Conservation (phyloP, 2,329 filamentous ascomycete genomes). For the Pestalotiopsis sp. region DNA sequence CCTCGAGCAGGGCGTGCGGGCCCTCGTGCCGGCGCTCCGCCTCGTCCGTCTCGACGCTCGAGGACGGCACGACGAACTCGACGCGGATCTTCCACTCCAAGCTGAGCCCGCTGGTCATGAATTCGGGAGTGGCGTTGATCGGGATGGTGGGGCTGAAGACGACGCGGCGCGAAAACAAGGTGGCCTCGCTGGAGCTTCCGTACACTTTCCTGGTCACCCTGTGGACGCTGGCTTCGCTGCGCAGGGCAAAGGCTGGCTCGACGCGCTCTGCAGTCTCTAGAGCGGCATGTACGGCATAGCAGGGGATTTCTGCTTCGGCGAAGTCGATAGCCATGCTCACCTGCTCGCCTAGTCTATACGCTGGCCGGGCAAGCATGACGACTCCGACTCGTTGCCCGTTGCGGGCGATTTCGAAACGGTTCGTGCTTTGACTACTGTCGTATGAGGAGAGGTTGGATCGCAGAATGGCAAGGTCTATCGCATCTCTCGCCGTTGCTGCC, state of each 20-base stretch:
- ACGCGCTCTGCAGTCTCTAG: slow-evolving; percentile 87
- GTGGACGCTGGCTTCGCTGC: slow-evolving; percentile 82
- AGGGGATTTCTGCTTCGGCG: slow-evolving; percentile 71
- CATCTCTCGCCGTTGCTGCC: slow-evolving; percentile 70
- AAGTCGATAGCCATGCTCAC: slow-evolving; percentile 87
- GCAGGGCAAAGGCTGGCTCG: slow-evolving; percentile 75
- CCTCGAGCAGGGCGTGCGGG: slow-evolving; percentile 67
- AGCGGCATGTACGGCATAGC: slow-evolving; percentile 80
- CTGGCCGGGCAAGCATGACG: slow-evolving; percentile 82
- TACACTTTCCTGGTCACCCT: slow-evolving; percentile 83
- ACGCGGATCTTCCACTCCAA: slow-evolving; percentile 87
- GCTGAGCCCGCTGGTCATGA: slow-evolving; percentile 84
- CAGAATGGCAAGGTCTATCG: slow-evolving; percentile 88
- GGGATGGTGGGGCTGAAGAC: slow-evolving; percentile 85
- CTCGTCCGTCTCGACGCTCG: slow-evolving; percentile 23
- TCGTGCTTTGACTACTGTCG: slow-evolving; percentile 75
- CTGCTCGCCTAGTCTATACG: slow-evolving; percentile 86
- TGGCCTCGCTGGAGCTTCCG: slow-evolving; percentile 76
- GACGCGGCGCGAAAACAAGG: slow-evolving; percentile 75
- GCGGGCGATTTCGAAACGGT: slow-evolving; percentile 91
- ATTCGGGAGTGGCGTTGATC: slow-evolving; percentile 80
- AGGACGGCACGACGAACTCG: slow-evolving; percentile 83
- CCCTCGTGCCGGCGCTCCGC: slow-evolving; percentile 24
- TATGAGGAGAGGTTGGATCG: slow-evolving; percentile 68
- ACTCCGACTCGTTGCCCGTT: slow-evolving; percentile 91